Conservation (phyloP, 345 rosid genomes). For the Murraya koenigii region DNA sequence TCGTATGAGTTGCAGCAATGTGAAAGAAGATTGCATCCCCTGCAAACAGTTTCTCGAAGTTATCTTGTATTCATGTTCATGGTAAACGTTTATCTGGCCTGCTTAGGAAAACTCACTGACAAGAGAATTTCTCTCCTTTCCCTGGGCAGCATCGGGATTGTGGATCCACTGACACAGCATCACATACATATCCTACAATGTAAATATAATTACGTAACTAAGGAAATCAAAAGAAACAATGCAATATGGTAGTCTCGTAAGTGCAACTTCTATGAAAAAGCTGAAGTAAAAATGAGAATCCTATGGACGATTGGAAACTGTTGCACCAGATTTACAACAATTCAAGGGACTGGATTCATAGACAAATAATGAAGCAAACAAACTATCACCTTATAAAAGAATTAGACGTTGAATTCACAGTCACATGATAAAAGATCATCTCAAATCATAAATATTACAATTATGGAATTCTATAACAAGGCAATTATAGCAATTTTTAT, state of each 20-base stretch:
- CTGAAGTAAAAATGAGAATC: neutral
- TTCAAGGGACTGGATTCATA: neutral
- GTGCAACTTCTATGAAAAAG: neutral
- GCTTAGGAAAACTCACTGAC: slow-evolving; percentile 66
- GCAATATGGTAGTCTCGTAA: neutral
- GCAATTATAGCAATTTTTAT: neutral
- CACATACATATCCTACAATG: slow-evolving; percentile 75
- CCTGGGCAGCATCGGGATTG: slow-evolving; percentile 74
- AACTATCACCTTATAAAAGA: neutral
- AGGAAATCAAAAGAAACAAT: neutral
- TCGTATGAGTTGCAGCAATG: slow-evolving; percentile 88
- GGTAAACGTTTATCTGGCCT: slow-evolving; percentile 2
- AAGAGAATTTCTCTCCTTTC: slow-evolving; percentile 85
- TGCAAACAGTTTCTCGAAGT: slow-evolving; percentile 24
- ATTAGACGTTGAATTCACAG: neutral
- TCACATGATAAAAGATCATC: neutral
- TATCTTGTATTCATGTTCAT: neutral
- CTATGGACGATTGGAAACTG: neutral
- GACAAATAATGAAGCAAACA: neutral
- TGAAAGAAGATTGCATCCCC: slow-evolving; percentile 79
- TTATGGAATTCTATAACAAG: neutral
- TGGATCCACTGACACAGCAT: slow-evolving; percentile 75
- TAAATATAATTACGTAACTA: neutral
- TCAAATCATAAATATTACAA: neutral
- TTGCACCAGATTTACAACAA: neutral